Conservation (phyloP, 306 rosid species). For the Vigna nakashimae region DNA sequence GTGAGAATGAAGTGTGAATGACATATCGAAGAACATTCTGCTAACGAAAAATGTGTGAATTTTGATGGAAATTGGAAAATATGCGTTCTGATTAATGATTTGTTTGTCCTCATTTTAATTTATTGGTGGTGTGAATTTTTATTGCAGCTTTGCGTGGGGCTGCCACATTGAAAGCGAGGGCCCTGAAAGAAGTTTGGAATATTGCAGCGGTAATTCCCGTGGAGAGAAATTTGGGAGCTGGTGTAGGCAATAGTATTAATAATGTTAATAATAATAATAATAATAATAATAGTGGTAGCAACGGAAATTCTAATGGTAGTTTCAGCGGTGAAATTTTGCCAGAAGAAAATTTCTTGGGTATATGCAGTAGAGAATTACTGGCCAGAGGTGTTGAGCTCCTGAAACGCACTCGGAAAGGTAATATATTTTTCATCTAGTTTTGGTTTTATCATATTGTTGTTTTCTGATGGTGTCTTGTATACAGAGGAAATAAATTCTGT, state of each 20-base stretch:
- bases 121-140: slow-evolving; percentile 26
- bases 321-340: slow-evolving; percentile 73
- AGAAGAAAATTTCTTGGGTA: slow-evolving; percentile 76
- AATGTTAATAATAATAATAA: not conserved
- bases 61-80: not conserved
- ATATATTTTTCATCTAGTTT: not conserved
- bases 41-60: not conserved
- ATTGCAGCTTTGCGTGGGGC: slow-evolving; percentile 90
- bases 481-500: not conserved
- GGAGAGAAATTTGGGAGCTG: slow-evolving; percentile 62
- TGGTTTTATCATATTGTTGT: not conserved
- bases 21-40: not conserved
- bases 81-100: too few species aligned
- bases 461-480: not conserved
- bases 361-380: slow-evolving; percentile 72
- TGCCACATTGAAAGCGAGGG: slow-evolving; percentile 94
- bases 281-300: slow-evolving; percentile 29
- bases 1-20: not conserved
- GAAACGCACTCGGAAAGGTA: slow-evolving; percentile 92
- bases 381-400: slow-evolving; percentile 88
- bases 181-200: slow-evolving; percentile 92
- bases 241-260: not conserved
- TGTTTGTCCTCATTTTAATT: not conserved
- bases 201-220: slow-evolving; percentile 86
- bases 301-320: slow-evolving; percentile 60